These are phyloP conservation scores for Pilobolus umbonatus DNA, from an alignment of 192 early-diverging fungal species.

Conservation along the genomic window DNA sequence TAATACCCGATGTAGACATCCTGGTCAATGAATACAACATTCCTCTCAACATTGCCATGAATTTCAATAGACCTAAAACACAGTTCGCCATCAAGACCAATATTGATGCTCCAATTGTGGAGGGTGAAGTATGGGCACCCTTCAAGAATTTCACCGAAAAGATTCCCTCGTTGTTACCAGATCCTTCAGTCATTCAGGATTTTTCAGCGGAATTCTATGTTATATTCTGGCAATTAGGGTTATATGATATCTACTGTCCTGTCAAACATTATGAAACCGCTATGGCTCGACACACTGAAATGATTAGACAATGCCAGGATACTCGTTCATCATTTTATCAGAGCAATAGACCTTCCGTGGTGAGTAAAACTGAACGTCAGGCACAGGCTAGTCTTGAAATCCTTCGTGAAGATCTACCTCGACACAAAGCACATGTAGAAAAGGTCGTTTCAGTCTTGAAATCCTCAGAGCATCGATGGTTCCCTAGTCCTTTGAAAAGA, in stretches of 20 bases:
- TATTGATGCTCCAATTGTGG: conserved; percentile 1
- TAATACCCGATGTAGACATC: conserved; percentile 45
- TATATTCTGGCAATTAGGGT: conserved; percentile 72
- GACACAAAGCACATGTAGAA: conserved; percentile 24
- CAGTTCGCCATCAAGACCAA: background rate
- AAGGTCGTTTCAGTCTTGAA: conserved; percentile 12
- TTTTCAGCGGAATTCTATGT: conserved; percentile 60
- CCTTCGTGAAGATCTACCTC: conserved; percentile 20
- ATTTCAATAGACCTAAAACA: conserved; percentile 51
- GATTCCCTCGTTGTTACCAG: background rate
- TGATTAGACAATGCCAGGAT: conserved; percentile 24
- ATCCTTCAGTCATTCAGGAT: background rate
- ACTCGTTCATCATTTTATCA: conserved; percentile 18
- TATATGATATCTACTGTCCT: conserved; percentile 74
- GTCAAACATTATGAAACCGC: conserved; percentile 54
- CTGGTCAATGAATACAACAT: conserved; percentile 56
- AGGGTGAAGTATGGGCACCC: background rate
- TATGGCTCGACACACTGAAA: conserved; percentile 45
- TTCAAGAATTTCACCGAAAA: background rate
- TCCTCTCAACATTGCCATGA: conserved; percentile 59
- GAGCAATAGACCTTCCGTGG: conserved; percentile 11
- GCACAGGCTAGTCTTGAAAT: conserved; percentile 23
- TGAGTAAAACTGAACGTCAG: conserved; percentile 17
- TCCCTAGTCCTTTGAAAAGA: conserved; percentile 27
- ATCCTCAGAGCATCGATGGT: conserved; percentile 23